Conservation (phyloP, 495 filamentous ascomycete species). For the Aspergillus baeticus region DNA sequence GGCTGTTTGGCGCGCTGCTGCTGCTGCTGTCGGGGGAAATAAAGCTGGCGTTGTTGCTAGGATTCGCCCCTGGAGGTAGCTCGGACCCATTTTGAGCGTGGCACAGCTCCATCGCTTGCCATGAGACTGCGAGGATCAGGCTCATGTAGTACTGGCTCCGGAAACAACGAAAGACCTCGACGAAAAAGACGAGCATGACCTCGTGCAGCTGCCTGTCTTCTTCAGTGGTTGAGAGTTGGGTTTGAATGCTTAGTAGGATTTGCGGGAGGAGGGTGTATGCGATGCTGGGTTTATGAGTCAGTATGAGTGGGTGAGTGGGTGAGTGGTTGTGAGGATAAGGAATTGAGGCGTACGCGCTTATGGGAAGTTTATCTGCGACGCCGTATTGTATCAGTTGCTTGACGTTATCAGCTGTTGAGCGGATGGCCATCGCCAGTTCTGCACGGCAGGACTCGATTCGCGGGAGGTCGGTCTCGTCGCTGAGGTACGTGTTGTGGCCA, state of each 20-base stretch:
- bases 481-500: conserved; percentile 1
- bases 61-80: too few species aligned
- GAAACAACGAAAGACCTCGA: conserved; percentile 16
- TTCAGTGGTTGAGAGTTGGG: conserved; percentile 11
- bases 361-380: conserved; percentile 17
- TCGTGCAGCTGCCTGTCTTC: conserved; percentile 19
- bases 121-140: conserved; percentile 13
- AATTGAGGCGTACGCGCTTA: conserved; percentile 19
- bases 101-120: conserved; percentile 14
- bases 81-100: background rate
- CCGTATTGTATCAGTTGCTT: conserved; percentile 16
- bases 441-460: conserved; percentile 14
- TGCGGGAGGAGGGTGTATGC: conserved; percentile 18
- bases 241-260: conserved; percentile 18
- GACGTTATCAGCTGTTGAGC: conserved; percentile 15
- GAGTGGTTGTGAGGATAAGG: background rate
- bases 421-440: conserved; percentile 8
- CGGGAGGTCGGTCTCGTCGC: conserved; percentile 6
- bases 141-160: conserved; percentile 15
- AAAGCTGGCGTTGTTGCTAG: too few species aligned
- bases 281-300: background rate
- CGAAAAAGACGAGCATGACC: conserved; percentile 18
- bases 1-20: background rate
- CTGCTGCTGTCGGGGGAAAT: background rate
- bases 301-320: background rate